Evolutionary conservation across 768 basidiomycete species (phyloP).

Genomic region (Serendipita indica): DNA sequence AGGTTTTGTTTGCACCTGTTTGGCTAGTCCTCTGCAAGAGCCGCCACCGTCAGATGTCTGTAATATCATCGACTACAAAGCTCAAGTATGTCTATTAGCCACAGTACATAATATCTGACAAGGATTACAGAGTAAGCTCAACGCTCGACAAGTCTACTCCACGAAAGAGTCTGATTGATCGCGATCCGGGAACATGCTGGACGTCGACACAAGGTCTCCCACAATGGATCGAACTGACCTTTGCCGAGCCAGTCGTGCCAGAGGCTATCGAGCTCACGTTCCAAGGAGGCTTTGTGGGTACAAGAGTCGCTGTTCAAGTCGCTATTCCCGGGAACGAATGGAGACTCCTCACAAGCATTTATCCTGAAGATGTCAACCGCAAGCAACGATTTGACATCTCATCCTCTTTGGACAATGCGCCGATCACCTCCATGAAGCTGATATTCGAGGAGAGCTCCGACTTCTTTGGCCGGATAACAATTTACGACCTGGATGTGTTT

Average conservation of each 20-base stretch:
- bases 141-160: constrained; percentile 57
- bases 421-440: constrained; percentile 36
- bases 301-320: constrained; percentile 34
- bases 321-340: constrained; percentile 22
- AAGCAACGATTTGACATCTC: constrained; percentile 50
- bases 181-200: constrained; percentile 70
- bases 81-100: constrained; percentile 31
- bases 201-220: constrained; percentile 73
- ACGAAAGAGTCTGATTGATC: constrained; percentile 56
- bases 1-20: constrained; percentile 9
- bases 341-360: constrained; percentile 40
- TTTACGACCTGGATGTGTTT: constrained; percentile 40
- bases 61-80: constrained; percentile 20
- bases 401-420: not conserved
- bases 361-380: constrained; percentile 68
- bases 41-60: not conserved
- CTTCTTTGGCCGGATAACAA: constrained; percentile 65
- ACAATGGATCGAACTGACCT: constrained; percentile 56
- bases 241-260: constrained; percentile 39
- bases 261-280: constrained; percentile 49
- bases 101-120: not conserved
- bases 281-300: constrained; percentile 77
- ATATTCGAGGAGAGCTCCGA: constrained; percentile 72
- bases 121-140: constrained; percentile 52
- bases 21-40: not conserved